phyloP scores from a whole-genome alignment of 345 rosid genomes.

The Pelargonium nanum region DNA sequence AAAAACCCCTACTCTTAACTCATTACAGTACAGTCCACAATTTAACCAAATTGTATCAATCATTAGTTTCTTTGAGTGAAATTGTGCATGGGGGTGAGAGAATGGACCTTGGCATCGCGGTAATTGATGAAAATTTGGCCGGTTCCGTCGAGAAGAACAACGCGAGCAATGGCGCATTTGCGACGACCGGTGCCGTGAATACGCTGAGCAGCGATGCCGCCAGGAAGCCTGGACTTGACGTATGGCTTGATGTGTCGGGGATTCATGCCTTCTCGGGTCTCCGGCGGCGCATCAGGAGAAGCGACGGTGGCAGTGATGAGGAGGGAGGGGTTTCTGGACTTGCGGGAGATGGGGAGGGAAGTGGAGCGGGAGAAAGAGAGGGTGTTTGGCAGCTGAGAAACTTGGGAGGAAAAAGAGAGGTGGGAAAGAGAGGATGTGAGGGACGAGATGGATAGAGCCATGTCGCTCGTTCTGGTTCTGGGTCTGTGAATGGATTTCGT shows the following conservation, averaged over 20 bases:
- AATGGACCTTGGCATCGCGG: slow-evolving; percentile 68
- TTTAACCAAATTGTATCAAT: background rate
- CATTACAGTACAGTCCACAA: background rate
- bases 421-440: slow-evolving; percentile 59
- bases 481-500: too few species aligned
- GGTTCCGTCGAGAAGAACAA: slow-evolving; percentile 86
- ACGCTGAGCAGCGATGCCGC: slow-evolving; percentile 85
- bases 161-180: slow-evolving; percentile 85
- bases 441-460: slow-evolving; percentile 52
- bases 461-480: slow-evolving; percentile 5
- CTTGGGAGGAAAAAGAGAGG: slow-evolving; percentile 67
- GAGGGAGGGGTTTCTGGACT: slow-evolving; percentile 26
- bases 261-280: slow-evolving; percentile 22
- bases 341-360: slow-evolving; percentile 20
- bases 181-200: slow-evolving; percentile 85
- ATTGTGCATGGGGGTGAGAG: background rate
- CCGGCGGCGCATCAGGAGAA: slow-evolving; percentile 22
- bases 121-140: slow-evolving; percentile 75
- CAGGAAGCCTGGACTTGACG: slow-evolving; percentile 82
- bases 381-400: slow-evolving; percentile 39
- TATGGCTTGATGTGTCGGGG: slow-evolving; percentile 39
- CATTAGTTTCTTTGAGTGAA: background rate
- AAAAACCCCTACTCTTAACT: background rate
- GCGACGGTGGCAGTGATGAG: slow-evolving; percentile 47
- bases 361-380: slow-evolving; percentile 27